A percentile compares a stretch with the other conserved stretches of the same genome.
Evolutionary conservation across 352 stramenopile species (phyloP).

Genomic region (Globisporangium cystogenes): DNA sequence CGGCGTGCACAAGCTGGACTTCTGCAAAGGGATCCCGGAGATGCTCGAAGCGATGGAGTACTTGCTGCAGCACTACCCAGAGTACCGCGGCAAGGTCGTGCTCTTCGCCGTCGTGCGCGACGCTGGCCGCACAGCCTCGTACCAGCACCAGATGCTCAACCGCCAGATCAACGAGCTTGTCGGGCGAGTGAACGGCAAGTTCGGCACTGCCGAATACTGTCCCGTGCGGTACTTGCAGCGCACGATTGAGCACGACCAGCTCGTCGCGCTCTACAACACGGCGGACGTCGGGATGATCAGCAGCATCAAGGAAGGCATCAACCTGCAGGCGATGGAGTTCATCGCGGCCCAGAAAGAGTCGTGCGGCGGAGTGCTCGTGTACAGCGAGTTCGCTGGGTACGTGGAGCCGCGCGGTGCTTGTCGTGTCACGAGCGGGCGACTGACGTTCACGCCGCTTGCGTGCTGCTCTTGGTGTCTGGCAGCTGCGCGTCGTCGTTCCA

Average conservation of each 20-base stretch:
- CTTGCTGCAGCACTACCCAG: constrained; percentile 82
- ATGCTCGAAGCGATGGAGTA: constrained; percentile 90
- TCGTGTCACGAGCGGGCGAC: no score
- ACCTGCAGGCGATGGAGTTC: constrained; percentile 89
- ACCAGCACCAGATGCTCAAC: constrained; percentile 78
- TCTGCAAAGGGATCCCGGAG: constrained; percentile 85
- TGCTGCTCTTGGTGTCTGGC: constrained; percentile 3
- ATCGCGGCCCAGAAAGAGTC: constrained; percentile 80
- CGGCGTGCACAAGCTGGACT: constrained; percentile 73
- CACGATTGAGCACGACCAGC: constrained; percentile 80
- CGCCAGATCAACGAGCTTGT: constrained; percentile 89
- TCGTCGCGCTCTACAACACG: constrained; percentile 87
- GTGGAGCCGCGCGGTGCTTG: no score
- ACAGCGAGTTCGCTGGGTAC: constrained; percentile 88
- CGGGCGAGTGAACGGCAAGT: constrained; percentile 82
- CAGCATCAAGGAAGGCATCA: constrained; percentile 89
- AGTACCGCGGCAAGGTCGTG: constrained; percentile 92
- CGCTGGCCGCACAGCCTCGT: constrained; percentile 47
- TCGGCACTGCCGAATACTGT: constrained; percentile 85
- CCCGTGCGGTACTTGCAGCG: constrained; percentile 87
- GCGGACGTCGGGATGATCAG: constrained; percentile 87
- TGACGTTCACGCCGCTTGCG: constrained; percentile 8
- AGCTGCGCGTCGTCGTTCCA: constrained; percentile 87
- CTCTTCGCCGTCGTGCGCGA: constrained; percentile 92
- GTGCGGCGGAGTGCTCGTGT: constrained; percentile 84